Evolutionary conservation across 2,329 filamentous ascomycete species (phyloP).

Genomic region (Dactylellina haptotyla): DNA sequence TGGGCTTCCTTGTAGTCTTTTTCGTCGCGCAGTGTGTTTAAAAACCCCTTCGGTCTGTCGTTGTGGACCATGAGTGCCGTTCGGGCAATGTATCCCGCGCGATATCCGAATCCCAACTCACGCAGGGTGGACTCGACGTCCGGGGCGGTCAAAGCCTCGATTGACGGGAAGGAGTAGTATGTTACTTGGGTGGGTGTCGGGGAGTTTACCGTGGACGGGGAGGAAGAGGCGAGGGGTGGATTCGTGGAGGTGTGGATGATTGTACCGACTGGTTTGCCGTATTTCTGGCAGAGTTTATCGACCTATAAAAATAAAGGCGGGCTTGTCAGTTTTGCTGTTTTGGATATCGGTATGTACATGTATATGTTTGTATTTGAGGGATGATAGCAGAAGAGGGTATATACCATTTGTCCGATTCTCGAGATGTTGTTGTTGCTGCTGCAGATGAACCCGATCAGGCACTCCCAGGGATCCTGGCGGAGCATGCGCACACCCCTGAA

Average conservation of each 20-base stretch:
- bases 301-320: constrained; percentile 68
- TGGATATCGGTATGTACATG: not conserved
- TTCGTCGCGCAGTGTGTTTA: constrained; percentile 77
- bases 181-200: constrained; percentile 67
- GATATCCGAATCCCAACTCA: constrained; percentile 89
- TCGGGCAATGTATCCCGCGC: constrained; percentile 88
- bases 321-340: too few species aligned
- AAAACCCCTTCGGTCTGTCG: constrained; percentile 76
- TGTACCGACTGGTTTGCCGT: constrained; percentile 69
- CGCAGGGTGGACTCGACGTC: constrained; percentile 84
- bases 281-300: constrained; percentile 86
- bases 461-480: constrained; percentile 95
- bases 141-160: constrained; percentile 75
- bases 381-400: constrained; percentile 19
- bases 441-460: constrained; percentile 93
- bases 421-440: constrained; percentile 99
- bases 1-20: constrained; percentile 82
- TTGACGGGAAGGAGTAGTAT: constrained; percentile 88
- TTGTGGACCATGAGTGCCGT: constrained; percentile 80
- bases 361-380: not conserved
- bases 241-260: constrained; percentile 34
- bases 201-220: constrained; percentile 21
- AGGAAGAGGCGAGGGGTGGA: constrained; percentile 11
- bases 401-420: constrained; percentile 92
- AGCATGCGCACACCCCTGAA: constrained; percentile 93